Evolutionary conservation across 768 basidiomycete species (phyloP), one percentile per base, ranked within the genome.

Genomic region (Tephrocybe sp.): DNA sequence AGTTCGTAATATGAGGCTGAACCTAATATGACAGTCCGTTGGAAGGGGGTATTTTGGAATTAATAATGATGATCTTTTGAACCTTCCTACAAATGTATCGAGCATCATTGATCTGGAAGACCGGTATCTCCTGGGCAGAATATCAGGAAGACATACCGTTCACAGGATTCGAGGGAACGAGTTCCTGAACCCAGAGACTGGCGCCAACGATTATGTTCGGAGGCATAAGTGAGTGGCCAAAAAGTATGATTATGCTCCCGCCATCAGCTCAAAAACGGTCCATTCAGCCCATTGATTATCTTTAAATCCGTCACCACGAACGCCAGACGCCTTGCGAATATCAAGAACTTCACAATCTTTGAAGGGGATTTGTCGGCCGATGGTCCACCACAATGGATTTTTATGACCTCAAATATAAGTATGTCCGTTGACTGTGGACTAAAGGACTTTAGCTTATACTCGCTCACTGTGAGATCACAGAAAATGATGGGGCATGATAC

Each of bases 291-390:
- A 3, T 62, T 74, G 41, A 68, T 78, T 37, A 67, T 83, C 46
- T 80, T 63, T 62, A 72, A 84, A 62, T 79, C 77, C 0, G 67
- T 85, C 21, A 70, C 76, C 3, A 63, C 65, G 30, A 71, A 73
- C 17, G 54, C 72, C 1, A 58, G 63, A 0, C 79, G 83, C 34
- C 65, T 69, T 9, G 56, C 59, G 8, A 72, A 74, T 17, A 71
- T 77, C 43, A 73, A 83, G 28, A 85, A 81, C 63, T 85, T 84
- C 61, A 84, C 84, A 49, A 73, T 85, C 62, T 83, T 85, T 55
- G 75, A 78, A 8, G 66, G 70, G 26, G 85, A 86, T 55, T 65
- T 83, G n/a, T 73, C 71, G 17, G 74, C 75, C 9, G 64, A 73
- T 38, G 68, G 67, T 1, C 63, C 86, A 34, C 76, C 83, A 10